A percentile compares a stretch with the other conserved stretches of the same genome.
phyloP scores from a whole-genome alignment of 352 stramenopile genomes.

The Aphanomyces stellatus region DNA sequence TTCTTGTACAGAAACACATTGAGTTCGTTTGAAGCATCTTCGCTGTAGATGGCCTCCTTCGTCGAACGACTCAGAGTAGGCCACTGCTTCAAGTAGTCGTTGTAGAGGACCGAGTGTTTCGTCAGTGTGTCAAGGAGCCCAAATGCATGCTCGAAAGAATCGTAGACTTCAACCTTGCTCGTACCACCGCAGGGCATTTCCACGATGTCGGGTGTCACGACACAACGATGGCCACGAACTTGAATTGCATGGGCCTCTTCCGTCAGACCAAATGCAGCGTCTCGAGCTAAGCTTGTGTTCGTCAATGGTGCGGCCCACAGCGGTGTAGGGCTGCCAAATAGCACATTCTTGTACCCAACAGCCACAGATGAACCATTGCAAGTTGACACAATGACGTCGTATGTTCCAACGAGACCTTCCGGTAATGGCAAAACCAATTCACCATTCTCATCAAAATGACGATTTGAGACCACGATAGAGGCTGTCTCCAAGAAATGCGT shows the following conservation, averaged over 20 bases:
- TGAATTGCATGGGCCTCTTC: slow-evolving; percentile 33
- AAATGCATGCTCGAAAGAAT: slow-evolving; percentile 27
- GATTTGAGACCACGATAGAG: slow-evolving; percentile 20
- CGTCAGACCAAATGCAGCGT: slow-evolving; percentile 22
- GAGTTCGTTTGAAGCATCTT: slow-evolving; percentile 38
- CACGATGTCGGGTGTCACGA: slow-evolving; percentile 24
- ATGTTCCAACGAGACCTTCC: slow-evolving; percentile 18
- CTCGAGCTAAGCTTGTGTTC: slow-evolving; percentile 27
- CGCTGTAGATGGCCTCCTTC: slow-evolving; percentile 35
- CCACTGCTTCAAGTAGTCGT: slow-evolving; percentile 34
- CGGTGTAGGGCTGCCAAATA: not conserved
- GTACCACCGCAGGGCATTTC: slow-evolving; percentile 25
- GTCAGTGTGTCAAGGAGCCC: slow-evolving; percentile 28
- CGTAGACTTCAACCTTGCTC: slow-evolving; percentile 38
- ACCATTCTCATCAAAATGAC: slow-evolving; percentile 21
- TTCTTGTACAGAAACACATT: slow-evolving; percentile 50
- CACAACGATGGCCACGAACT: slow-evolving; percentile 27
- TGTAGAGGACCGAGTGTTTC: slow-evolving; percentile 19
- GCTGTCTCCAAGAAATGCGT: slow-evolving; percentile 25
- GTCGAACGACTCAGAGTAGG: slow-evolving; percentile 10
- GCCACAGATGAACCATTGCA: too few species aligned
- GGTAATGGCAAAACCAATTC: not conserved
- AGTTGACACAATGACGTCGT: slow-evolving; percentile 36
- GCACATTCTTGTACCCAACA: slow-evolving; percentile 19
- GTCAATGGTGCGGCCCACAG: slow-evolving; percentile 18